A percentile compares a stretch with the other conserved stretches of the same genome.
Conservation (phyloP, 257 asterid genomes). For the Solanum infundibuliforme region DNA sequence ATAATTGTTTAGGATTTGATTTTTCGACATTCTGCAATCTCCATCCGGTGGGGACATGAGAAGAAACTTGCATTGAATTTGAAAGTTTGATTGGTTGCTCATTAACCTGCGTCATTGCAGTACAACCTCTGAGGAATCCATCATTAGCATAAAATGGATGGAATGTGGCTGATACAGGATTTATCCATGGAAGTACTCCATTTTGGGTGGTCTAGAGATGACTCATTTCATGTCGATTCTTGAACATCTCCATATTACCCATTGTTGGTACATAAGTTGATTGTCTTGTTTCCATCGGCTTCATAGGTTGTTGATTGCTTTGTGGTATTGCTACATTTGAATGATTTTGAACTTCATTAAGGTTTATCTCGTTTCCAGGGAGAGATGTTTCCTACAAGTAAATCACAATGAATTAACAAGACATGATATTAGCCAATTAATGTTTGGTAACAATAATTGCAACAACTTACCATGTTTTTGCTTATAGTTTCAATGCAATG, state of each 20-base stretch:
- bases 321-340: constrained; percentile 11
- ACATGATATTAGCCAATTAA: neutral
- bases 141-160: constrained; percentile 18
- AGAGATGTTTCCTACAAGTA: constrained; percentile 34
- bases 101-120: constrained; percentile 4
- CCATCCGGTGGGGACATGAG: constrained; percentile 20
- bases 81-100: constrained; percentile 18
- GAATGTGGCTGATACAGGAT: neutral
- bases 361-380: neutral
- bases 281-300: neutral
- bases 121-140: neutral
- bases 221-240: constrained; percentile 8
- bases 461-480: neutral
- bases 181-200: neutral
- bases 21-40: constrained; percentile 11
- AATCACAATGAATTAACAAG: neutral
- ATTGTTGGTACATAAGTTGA: neutral
- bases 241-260: neutral
- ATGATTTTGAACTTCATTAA: neutral
- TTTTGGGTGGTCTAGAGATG: neutral
- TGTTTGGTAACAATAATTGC: neutral
- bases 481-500: neutral
- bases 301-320: neutral
- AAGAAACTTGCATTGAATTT: constrained; percentile 14
- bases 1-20: neutral